Evolutionary conservation across 768 basidiomycete species (phyloP), one percentile per base, ranked within the genome.

Genomic region (Kwoniella mangroviensis): DNA sequence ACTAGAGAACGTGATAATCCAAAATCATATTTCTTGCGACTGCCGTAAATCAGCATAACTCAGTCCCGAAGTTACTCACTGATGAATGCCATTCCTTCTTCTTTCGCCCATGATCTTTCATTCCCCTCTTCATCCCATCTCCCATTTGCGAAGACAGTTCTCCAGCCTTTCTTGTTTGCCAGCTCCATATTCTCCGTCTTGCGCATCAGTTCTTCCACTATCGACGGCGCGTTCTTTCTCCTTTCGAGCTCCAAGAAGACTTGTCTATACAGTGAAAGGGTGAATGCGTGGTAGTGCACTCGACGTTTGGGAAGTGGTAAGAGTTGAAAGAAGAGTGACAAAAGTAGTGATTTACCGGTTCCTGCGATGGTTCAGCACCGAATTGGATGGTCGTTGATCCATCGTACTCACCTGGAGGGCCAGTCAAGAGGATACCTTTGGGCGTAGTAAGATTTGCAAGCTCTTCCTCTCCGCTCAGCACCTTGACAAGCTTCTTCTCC

Each of bases 271-370:
- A 89, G 83, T 43, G 86, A 86, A 3, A 89, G 83, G 0, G 88
- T 85, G 70, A 89, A 85, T 65, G 87, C 84, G 77, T 85, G 87
- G 78, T 89, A 89, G 79, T 89, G 88, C 64, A 86, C 86, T 49
- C 88, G 85, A 4, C 84, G 82, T 79, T 89, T 89, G 13, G 83
- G 84, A 0, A 87, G 87, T 0, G 87, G 87, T 1, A 89, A 73
- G 22, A 86, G 80, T n/a, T 86, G 79, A 78, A 85, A 87, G 86
- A 88, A 89, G 15, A 88, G 83, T 74, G 88, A 87, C 57, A 88
- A 84, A 22, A 89, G 79, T 66, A 89, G 85, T 54, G 86, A 87
- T 77, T 87, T 88, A 1, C 87, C 87, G 11, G 86, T 86, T 21
- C 87, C 87, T 78, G 28, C 22, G 56, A 15, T 13, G 42, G 21